Conservation (phyloP, 2,329 filamentous ascomycete genomes). For the Xylariaceae sp. region DNA sequence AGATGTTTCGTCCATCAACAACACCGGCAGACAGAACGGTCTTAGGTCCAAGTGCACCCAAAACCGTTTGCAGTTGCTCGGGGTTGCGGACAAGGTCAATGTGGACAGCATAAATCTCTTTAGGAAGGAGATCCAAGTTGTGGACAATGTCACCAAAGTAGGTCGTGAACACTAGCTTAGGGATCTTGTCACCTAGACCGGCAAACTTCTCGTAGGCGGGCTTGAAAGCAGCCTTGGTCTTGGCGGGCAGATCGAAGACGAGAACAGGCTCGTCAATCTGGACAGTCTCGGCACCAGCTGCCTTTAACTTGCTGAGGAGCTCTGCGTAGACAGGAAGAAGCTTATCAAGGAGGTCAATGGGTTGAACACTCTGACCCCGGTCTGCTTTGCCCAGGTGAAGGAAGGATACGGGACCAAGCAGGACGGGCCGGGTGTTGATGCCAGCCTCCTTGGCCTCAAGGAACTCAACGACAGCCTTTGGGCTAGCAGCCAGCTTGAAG, state of each 20-base stretch:
- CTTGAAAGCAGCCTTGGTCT: constrained; percentile 97
- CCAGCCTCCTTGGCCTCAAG: constrained; percentile 97
- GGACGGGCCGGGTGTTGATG: constrained; percentile 87
- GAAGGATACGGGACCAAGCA: constrained; percentile 97
- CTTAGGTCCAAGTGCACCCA: constrained; percentile 80
- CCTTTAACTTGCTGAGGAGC: constrained; percentile 91
- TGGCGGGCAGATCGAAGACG: constrained; percentile 87
- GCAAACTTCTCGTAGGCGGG: constrained; percentile 90
- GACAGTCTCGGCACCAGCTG: constrained; percentile 91
- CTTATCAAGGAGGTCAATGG: constrained; percentile 91
- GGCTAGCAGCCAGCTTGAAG: constrained; percentile 84
- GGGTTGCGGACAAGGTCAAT: constrained; percentile 97
- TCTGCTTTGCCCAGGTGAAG: constrained; percentile 97
- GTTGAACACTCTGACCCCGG: constrained; percentile 88
- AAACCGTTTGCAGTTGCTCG: constrained; percentile 89
- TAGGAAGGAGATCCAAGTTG: constrained; percentile 90
- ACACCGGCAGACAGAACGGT: constrained; percentile 94
- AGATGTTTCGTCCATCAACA: constrained; percentile 99
- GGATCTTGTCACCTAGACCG: constrained; percentile 75
- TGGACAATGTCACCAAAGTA: constrained; percentile 99
- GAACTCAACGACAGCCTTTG: constrained; percentile 95
- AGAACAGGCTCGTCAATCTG: constrained; percentile 98
- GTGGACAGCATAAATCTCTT: constrained; percentile 83
- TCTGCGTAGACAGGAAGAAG: constrained; percentile 94
- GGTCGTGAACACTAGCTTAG: constrained; percentile 87